These are phyloP conservation scores for Boletus rufocinnamomeus DNA, from an alignment of 768 basidiomycete genomes.

Conservation along the genomic window DNA sequence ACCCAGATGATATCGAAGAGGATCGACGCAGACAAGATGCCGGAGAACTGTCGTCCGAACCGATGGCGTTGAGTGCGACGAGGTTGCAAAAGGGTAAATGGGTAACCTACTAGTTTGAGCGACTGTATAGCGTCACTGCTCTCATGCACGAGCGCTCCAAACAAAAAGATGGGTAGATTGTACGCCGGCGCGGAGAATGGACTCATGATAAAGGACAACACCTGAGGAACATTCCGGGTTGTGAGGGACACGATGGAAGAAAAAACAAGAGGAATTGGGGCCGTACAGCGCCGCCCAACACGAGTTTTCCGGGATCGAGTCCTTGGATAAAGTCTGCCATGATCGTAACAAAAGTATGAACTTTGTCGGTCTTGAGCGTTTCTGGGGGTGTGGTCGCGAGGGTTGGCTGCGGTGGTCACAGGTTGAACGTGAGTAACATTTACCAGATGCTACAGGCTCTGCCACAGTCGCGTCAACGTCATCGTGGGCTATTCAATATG, in stretches of 20 bases:
- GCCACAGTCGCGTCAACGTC: too few species aligned
- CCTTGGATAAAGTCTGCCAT: constrained; percentile 69
- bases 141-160: constrained; percentile 75
- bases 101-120: constrained; percentile 53
- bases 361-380: too few species aligned
- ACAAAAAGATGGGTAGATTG: constrained; percentile 82
- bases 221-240: constrained; percentile 38
- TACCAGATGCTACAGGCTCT: too few species aligned
- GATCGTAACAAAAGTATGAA: background rate
- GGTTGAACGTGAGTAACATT: too few species aligned
- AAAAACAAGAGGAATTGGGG: background rate
- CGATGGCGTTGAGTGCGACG: background rate
- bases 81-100: background rate
- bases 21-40: constrained; percentile 58
- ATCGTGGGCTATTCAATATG: too few species aligned
- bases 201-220: constrained; percentile 57
- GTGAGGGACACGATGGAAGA: background rate
- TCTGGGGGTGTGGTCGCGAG: too few species aligned
- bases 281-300: constrained; percentile 62
- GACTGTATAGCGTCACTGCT: constrained; percentile 63
- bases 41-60: constrained; percentile 54
- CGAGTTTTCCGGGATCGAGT: constrained; percentile 72
- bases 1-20: constrained; percentile 77
- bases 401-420: too few species aligned
- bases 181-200: constrained; percentile 65